Evolutionary conservation across 1,284 basidiomycete genomes (phyloP), one percentile per base, ranked within the genome.

Genomic region (Schizophyllum amplum): DNA sequence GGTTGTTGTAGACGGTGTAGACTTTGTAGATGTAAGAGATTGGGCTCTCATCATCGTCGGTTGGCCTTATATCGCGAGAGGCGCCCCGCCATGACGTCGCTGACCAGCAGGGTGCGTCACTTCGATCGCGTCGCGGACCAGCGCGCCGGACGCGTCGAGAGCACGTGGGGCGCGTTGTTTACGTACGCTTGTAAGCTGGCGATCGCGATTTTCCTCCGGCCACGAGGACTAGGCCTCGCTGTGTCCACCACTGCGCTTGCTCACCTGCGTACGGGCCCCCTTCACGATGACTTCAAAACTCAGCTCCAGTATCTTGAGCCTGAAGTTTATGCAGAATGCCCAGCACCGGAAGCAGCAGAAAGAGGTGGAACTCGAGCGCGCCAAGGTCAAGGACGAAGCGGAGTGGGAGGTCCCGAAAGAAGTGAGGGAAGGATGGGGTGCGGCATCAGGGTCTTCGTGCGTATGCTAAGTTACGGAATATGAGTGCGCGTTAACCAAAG

Each of bases 301-400:
- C 53, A 89, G 87, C 68, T 80, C 75, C 48, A 79, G 83, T 23
- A 88, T 86, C 0, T 74, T 90, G 15, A 80, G 80, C 63, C 75
- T 90, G 47, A 79, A 81, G 4, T 90, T 90, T 66, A 90, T 90
- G 87, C 86, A 87, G 69, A 87, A 86, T 73, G 83, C 84, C 0
- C 77, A 79, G 2, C 75, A 79, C 5, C 73, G 77, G 15, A 80
- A 85, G 60, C 73, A 82, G 27, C 67, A 79, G 24, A 72, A 78
- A 6, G 74, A 75, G 57, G 74, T 78, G 4, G 75, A 81, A 60
- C 68, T 77, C 1, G 78, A 82, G 51, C 75, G 78, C 57, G 80
- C 82, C 1, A 75, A 76, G 63, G 60, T 59, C 7, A 76, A 79
- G 63, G 86, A 87, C 62, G 84, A 87, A 52, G 82, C 79, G 0